phyloP scores from a whole-genome alignment of 768 basidiomycete genomes.

The Kwoniella dendrophila region DNA sequence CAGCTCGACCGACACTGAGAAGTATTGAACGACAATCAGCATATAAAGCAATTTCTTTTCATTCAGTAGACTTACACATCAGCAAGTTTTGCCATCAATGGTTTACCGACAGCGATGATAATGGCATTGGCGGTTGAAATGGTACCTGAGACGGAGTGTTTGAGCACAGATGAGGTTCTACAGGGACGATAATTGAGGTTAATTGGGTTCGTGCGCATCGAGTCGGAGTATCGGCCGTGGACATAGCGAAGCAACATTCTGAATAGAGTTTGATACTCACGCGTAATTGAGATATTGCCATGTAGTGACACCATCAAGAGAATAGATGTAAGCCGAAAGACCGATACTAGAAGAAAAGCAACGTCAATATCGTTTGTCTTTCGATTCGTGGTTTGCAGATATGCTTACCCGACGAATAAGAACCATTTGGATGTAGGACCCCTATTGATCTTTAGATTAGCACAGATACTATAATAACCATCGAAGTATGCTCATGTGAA shows the following conservation, averaged over 20 bases:
- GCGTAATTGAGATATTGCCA: slow-evolving; percentile 67
- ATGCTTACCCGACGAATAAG: slow-evolving; percentile 64
- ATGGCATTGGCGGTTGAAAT: slow-evolving; percentile 43
- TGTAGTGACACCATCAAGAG: slow-evolving; percentile 71
- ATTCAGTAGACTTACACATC: slow-evolving; percentile 62
- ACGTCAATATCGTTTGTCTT: not conserved
- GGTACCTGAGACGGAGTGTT: slow-evolving; percentile 39
- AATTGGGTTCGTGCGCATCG: not conserved
- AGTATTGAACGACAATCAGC: not conserved
- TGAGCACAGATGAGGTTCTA: slow-evolving; percentile 54
- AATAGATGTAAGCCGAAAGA: slow-evolving; percentile 75
- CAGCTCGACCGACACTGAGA: slow-evolving; percentile 64
- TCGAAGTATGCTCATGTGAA: not conserved
- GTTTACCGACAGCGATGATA: slow-evolving; percentile 64
- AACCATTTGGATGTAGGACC: slow-evolving; percentile 65
- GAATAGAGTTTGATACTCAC: slow-evolving; percentile 59
- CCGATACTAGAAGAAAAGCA: slow-evolving; percentile 59
- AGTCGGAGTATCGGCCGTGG: not conserved
- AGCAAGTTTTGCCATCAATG: slow-evolving; percentile 72
- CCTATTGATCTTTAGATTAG: slow-evolving; percentile 22
- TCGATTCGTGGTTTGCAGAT: not conserved
- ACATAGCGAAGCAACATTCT: not conserved
- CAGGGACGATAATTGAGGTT: slow-evolving; percentile 18
- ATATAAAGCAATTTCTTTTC: not conserved
- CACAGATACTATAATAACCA: not conserved